Evolutionary conservation across 2,329 filamentous ascomycete genomes (phyloP).

Genomic region (Colletotrichum gigasporum): DNA sequence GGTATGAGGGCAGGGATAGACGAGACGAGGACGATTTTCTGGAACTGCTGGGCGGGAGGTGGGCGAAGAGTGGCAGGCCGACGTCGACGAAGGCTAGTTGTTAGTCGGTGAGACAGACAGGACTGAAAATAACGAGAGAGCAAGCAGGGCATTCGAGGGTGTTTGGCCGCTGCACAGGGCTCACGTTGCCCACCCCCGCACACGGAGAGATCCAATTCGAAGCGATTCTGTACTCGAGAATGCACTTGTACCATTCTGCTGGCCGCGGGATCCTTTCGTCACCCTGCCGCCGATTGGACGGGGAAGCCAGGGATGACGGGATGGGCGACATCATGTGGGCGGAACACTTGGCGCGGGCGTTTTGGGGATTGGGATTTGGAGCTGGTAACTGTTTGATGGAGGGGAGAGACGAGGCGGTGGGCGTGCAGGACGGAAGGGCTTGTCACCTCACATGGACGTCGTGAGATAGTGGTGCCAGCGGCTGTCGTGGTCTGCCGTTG

Average conservation of each 20-base stretch:
- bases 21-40: not conserved
- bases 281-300: conserved; percentile 21
- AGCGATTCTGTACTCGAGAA: conserved; percentile 12
- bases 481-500: conserved; percentile 8
- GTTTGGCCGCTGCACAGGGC: not conserved
- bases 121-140: not conserved
- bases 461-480: conserved; percentile 30
- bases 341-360: conserved; percentile 31
- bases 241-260: not conserved
- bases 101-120: not conserved
- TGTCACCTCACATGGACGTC: conserved; percentile 16
- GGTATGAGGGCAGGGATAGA: conserved; percentile 1
- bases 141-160: not conserved
- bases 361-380: conserved; percentile 11
- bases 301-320: conserved; percentile 20
- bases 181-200: not conserved
- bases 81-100: not conserved
- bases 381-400: not conserved
- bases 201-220: not conserved
- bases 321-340: conserved; percentile 29
- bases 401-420: conserved; percentile 1
- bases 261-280: conserved; percentile 8
- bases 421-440: not conserved
- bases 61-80: not conserved
- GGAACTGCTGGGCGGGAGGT: not conserved